Conservation (phyloP, 495 filamentous ascomycete species). For the Daldinia grandis region DNA sequence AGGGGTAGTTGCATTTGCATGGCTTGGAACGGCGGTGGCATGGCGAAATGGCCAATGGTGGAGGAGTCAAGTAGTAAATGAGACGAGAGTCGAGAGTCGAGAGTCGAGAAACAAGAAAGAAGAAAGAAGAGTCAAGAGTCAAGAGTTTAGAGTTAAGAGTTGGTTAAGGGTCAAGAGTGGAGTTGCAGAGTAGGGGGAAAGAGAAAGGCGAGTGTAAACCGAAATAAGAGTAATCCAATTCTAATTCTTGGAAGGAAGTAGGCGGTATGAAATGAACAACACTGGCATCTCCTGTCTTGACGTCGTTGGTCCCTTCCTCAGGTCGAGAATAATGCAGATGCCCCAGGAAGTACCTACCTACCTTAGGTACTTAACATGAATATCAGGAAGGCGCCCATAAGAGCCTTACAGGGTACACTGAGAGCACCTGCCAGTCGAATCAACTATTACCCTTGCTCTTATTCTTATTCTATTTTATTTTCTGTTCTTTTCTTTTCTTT, state of each 20-base stretch:
- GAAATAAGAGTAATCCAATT: neutral
- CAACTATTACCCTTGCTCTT: no score
- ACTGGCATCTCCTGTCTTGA: neutral
- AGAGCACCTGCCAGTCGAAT: no score
- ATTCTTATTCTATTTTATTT: no score
- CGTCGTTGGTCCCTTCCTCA: neutral
- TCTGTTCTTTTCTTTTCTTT: no score
- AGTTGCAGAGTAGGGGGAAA: neutral
- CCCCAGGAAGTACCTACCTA: neutral
- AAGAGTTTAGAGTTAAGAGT: no score
- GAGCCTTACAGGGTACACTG: no score
- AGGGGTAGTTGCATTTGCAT: neutral
- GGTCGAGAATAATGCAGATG: neutral
- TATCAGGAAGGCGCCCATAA: no score
- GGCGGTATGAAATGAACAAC: neutral
- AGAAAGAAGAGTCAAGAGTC: no score
- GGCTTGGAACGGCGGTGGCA: neutral
- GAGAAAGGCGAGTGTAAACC: neutral
- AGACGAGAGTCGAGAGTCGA: no score
- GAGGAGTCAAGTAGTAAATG: neutral
- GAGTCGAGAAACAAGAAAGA: no score
- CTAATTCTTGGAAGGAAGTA: neutral
- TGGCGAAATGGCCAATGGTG: neutral
- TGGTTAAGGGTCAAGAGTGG: no score
- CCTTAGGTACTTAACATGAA: no score